phyloP scores from a whole-genome alignment of 2,329 filamentous ascomycete genomes.

The Curvularia lunata region DNA sequence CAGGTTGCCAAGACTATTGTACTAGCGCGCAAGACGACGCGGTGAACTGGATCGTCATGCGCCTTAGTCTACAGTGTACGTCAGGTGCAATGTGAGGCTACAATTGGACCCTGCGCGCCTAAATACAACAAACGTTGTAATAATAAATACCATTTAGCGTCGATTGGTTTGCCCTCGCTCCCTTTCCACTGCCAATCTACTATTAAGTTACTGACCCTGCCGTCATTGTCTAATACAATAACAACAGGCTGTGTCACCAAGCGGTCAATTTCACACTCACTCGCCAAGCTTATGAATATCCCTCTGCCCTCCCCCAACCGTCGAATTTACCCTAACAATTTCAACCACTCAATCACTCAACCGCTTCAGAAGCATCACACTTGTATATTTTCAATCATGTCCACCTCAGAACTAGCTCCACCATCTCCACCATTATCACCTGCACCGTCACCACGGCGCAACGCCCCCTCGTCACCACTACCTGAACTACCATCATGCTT shows the following conservation, averaged over 20 bases:
- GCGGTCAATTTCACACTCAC: not conserved
- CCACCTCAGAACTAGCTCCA: not conserved
- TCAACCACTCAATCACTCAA: not conserved
- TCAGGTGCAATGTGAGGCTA: not conserved
- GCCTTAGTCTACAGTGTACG: not conserved
- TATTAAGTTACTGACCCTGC: not conserved
- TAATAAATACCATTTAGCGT: not conserved
- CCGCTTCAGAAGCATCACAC: not conserved
- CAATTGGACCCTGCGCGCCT: not conserved
- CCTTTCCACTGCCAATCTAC: not conserved
- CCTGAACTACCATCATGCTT: not conserved
- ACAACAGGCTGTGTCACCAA: slow-evolving; percentile 6
- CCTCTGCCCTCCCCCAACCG: no score
- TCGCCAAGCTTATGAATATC: not conserved
- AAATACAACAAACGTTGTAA: not conserved
- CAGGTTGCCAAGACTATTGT: no score
- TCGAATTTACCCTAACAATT: not conserved
- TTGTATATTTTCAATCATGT: not conserved
- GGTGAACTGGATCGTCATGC: not conserved
- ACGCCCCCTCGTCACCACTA: not conserved
- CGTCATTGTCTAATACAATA: not conserved
- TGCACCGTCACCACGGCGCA: not conserved
- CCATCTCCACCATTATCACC: not conserved
- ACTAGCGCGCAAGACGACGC: not conserved
- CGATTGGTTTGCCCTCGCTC: slow-evolving; percentile 2